Evolutionary conservation across 73 alveolate genomes (phyloP), one percentile per base, ranked within the genome.

Genomic region (Paramecium biaurelia): DNA sequence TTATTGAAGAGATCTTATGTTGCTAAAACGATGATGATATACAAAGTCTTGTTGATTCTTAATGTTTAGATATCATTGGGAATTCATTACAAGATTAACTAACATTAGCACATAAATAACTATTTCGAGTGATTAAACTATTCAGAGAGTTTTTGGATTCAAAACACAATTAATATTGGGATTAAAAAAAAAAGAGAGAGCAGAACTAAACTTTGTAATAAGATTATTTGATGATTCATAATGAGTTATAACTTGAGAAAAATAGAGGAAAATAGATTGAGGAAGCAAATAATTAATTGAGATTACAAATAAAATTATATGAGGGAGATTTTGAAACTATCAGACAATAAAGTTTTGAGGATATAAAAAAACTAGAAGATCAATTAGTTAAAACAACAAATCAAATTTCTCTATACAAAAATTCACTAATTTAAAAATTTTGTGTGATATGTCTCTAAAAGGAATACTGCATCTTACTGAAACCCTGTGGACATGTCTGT

Each of bases 401-500:
- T 8, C 20, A 20, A 47, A 79, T 79, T 30, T 79, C 90, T 47
- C 34, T 30, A 3, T 43, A 30, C 23, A 79, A 79, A 43, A 79
- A 79, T 45, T 23, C 45, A 11, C 12, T 42, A 76, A 79, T 79
- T 30, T 30, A 26, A 24, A 79, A 79, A 53, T 79, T 79, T 14
- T 79, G 90, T 79, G 90, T 79, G 15, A 79, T 79, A 18, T 79
- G 90, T 45, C 20, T 43, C 18, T 21, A 79, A 26, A 43, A 79
- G n/a, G 49, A 32, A 45, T 79, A 79, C 15, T 23, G 72, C 10
- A 79, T 79, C 15, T 7, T 79, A 23, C 30, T 79, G n/a, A 41
- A 43, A 10, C 90, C 90, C 6, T 79, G 90, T 79, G 90, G 90
- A 23, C 90, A 79, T 79, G 49, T 79, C 9, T 79, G 90, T 79